Base-by-base conservation (phyloP, 148 eudicot genomes). In the Fagopyrum esculentum region DNA sequence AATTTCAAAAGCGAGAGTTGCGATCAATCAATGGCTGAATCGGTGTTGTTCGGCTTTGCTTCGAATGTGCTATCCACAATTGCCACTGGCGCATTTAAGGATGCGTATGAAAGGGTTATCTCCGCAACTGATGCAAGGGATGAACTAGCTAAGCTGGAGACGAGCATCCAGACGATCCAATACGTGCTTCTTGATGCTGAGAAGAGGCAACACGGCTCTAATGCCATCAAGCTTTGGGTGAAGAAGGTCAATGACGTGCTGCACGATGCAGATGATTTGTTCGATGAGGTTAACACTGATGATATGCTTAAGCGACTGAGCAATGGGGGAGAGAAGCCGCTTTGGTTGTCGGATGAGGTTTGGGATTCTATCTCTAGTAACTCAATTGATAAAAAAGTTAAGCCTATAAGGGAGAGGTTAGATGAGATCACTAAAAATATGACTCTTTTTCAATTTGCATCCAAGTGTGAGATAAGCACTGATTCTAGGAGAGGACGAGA, bases 161-260 rank as follows among this genome's bases (percentile, higher is more conserved):
- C 75, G 70, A 81, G 84, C 0, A 55, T 78, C 12, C 43, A 19
- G 5, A 17, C 74, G 4, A 74, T 83, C 13, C 75, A 74, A 45
- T 73, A 12, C 12, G 73, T 76, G 77, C 75, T 81, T 40, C 54
- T 77, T 43, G 83, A 82, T 77, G 87, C 80, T 47, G 81, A 80
- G 72, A 79, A 78, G 22, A 75, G 26, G 75, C 80, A 80, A 48
- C 9, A 51, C 12, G 79, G 79, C n/a, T 76, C 74, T 61, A 74
- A 49, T 13, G 44, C 35, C 44, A 22, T 82, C 6, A 52, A 49
- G 6, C 44, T 13, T 51, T 82, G 81, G 83, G 52, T 77, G 1
- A 26, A 78, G 45, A 73, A 59, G 45, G 7, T 81, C 72, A 51
- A 75, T 45, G 84, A 73, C 22, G 59, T 81, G 4, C 77, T 80